Percentiles rank a stretch among this genome's conserved stretches.
Evolutionary conservation across 257 asterid species (phyloP).

Genomic region (Jacaranda mimosifolia): DNA sequence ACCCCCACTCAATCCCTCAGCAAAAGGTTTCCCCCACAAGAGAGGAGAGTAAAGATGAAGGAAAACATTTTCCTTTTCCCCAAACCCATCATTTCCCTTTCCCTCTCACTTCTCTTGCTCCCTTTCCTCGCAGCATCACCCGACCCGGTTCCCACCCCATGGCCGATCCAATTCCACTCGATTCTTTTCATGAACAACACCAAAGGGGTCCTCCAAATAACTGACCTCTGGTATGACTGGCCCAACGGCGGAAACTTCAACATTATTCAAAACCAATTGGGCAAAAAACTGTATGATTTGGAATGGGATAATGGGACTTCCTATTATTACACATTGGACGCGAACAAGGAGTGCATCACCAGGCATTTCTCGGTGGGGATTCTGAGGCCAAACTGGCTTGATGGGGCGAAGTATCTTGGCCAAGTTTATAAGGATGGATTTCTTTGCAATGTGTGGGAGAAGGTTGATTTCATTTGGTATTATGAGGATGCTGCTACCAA

Average conservation of each 20-base stretch:
- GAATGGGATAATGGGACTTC: slow-evolving; percentile 86
- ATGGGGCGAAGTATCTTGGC: slow-evolving; percentile 66
- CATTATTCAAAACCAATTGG: slow-evolving; percentile 73
- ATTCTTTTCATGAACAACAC: slow-evolving; percentile 56
- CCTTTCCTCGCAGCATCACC: slow-evolving; percentile 21
- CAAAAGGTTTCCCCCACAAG: too few relatives aligned
- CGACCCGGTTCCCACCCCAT: slow-evolving; percentile 63
- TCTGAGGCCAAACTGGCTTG: slow-evolving; percentile 71
- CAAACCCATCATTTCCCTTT: slow-evolving; percentile 10
- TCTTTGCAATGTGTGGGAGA: slow-evolving; percentile 80
- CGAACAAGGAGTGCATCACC: slow-evolving; percentile 50
- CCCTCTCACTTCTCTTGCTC: slow-evolving; percentile 32
- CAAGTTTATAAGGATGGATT: slow-evolving; percentile 67
- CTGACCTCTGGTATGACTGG: slow-evolving; percentile 77
- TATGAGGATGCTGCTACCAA: slow-evolving; percentile 77
- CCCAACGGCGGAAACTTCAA: slow-evolving; percentile 77
- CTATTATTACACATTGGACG: slow-evolving; percentile 63
- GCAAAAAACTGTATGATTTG: slow-evolving; percentile 57
- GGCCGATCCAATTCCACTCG: slow-evolving; percentile 89
- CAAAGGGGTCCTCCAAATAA: slow-evolving; percentile 52
- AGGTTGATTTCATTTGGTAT: slow-evolving; percentile 70
- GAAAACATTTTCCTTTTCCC: neutral
- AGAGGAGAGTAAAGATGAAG: slow-evolving; percentile 22
- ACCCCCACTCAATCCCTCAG: too few relatives aligned
- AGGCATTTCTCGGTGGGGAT: slow-evolving; percentile 63